Conservation (phyloP, 331 rosid genomes). For the Spiraea crenata region DNA sequence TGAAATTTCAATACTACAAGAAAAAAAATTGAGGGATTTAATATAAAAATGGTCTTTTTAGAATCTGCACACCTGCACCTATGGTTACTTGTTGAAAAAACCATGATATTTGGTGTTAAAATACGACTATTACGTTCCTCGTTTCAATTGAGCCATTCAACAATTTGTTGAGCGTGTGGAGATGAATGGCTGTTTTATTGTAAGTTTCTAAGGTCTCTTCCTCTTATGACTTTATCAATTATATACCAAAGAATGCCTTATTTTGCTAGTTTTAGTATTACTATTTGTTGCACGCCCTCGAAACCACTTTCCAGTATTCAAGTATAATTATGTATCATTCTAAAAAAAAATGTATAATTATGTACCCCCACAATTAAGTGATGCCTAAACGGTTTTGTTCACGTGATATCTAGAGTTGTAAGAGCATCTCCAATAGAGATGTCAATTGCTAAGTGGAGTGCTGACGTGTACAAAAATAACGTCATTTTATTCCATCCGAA, state of each 20-base stretch:
- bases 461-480: no score
- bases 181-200: background rate
- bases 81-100: background rate
- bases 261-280: background rate
- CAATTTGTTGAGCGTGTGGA: constrained; percentile 6
- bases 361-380: no score
- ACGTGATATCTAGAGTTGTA: no score
- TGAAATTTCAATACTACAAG: no score
- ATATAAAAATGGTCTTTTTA: no score
- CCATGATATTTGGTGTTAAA: background rate
- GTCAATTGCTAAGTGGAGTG: no score
- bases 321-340: background rate
- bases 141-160: constrained; percentile 5
- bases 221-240: background rate
- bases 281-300: constrained; percentile 11
- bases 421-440: no score
- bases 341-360: no score
- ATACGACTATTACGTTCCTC: background rate
- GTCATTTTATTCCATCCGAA: no score
- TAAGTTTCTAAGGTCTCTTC: background rate
- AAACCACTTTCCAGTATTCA: background rate
- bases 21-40: no score
- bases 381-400: no score
- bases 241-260: background rate
- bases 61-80: background rate